Conservation (phyloP, 192 early-diverging fungal genomes). For the Podila horticola region DNA sequence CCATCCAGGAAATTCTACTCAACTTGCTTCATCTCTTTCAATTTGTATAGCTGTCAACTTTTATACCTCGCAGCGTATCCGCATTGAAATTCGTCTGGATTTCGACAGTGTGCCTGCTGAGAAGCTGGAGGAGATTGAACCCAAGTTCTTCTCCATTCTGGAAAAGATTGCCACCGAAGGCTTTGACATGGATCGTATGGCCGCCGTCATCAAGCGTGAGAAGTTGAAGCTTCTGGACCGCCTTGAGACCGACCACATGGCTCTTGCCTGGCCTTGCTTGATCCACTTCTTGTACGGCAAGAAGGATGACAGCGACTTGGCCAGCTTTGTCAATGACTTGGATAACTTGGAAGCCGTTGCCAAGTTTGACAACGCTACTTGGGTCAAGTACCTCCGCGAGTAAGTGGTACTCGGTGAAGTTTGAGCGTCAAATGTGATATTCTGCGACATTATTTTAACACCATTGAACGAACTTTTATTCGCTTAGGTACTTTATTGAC, state of each 20-base stretch:
- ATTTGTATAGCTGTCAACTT: constrained; percentile 54
- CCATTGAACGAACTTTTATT: not conserved
- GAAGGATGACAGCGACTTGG: constrained; percentile 58
- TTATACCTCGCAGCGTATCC: constrained; percentile 56
- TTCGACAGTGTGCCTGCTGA: constrained; percentile 66
- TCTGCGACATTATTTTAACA: not conserved
- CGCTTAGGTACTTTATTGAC: constrained; percentile 57
- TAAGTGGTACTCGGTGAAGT: constrained; percentile 26
- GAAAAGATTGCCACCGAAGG: constrained; percentile 58
- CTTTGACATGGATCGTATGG: constrained; percentile 68
- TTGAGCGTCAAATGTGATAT: not conserved
- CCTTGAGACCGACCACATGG: constrained; percentile 40
- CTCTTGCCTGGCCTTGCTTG: constrained; percentile 42
- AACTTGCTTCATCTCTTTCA: not conserved
- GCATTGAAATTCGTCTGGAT: constrained; percentile 48
- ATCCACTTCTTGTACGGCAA: constrained; percentile 66
- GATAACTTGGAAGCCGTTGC: constrained; percentile 54
- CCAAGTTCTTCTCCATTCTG: constrained; percentile 56
- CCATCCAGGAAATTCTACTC: too few relatives aligned
- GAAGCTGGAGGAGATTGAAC: constrained; percentile 58
- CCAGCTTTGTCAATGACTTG: constrained; percentile 52
- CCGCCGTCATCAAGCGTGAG: constrained; percentile 60
- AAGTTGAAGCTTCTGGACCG: constrained; percentile 56
- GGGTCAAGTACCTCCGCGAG: constrained; percentile 60
- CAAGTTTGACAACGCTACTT: constrained; percentile 54